Evolutionary conservation across 768 basidiomycete genomes (phyloP).

Genomic region (Mrakia frigida): DNA sequence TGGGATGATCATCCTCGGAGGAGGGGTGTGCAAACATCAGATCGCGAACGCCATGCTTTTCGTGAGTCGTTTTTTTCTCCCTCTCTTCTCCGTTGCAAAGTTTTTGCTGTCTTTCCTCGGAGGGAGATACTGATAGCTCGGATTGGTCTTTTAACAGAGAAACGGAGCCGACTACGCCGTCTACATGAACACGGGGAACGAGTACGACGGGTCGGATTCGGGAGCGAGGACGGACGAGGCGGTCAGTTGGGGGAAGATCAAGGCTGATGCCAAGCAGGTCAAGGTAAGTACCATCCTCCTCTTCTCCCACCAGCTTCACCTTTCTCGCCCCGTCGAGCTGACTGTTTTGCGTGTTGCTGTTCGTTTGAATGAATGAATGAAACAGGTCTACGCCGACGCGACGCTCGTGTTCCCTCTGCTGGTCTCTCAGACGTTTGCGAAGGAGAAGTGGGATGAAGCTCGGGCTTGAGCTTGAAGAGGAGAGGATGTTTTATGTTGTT

Average conservation of each 20-base stretch:
- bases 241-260: slow-evolving; percentile 97
- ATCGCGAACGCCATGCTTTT: slow-evolving; percentile 99
- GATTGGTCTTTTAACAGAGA: no score
- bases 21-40: slow-evolving; percentile 98
- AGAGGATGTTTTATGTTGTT: no score
- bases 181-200: slow-evolving; percentile 97
- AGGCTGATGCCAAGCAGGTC: slow-evolving; percentile 56
- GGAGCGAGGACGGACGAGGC: slow-evolving; percentile 97
- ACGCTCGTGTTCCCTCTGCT: slow-evolving; percentile 92
- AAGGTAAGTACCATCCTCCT: slow-evolving; percentile 39
- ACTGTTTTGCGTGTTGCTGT: slow-evolving; percentile 14
- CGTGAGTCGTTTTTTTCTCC: slow-evolving; percentile 50
- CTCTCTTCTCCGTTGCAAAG: not conserved
- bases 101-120: not conserved
- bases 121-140: no score
- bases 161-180: slow-evolving; percentile 98
- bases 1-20: slow-evolving; percentile 96
- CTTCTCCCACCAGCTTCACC: not conserved
- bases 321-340: not conserved
- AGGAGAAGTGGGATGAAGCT: slow-evolving; percentile 45
- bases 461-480: not conserved
- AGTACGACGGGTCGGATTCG: slow-evolving; percentile 97
- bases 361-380: not conserved
- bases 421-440: slow-evolving; percentile 89
- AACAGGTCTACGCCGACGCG: slow-evolving; percentile 89